Conservation (phyloP, 2,329 filamentous ascomycete species). For the Talaromyces sp. region DNA sequence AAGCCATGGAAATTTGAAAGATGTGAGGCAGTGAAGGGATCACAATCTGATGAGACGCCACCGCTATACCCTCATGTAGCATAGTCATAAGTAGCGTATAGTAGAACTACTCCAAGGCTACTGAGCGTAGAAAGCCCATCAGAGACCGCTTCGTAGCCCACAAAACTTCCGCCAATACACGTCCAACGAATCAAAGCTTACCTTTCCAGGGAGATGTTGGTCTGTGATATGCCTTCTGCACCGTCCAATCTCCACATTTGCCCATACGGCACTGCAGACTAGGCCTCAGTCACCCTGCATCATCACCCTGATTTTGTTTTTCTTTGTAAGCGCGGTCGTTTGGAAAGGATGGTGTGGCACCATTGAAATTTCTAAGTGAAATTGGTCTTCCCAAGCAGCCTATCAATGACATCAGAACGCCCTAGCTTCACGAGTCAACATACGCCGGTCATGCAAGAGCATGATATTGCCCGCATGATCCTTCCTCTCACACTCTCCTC, state of each 20-base stretch:
- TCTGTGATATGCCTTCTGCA: slow-evolving; percentile 5
- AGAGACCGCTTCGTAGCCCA: not conserved
- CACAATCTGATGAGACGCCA: slow-evolving; percentile 7
- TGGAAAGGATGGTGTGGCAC: slow-evolving; percentile 4
- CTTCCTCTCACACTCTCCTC: not conserved
- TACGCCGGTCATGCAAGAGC: not conserved
- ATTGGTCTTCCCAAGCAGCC: not conserved
- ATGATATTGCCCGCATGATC: slow-evolving; percentile 11
- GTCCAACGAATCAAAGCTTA: slow-evolving; percentile 2
- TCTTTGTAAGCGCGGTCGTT: not conserved
- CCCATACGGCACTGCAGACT: slow-evolving; percentile 10
- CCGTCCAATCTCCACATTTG: slow-evolving; percentile 9
- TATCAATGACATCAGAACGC: not conserved
- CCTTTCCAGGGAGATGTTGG: not conserved
- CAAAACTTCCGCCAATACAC: not conserved
- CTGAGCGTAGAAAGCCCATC: not conserved
- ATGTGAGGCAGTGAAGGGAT: not conserved
- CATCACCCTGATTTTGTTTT: not conserved
- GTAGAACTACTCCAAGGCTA: not conserved
- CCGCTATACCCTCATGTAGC: not conserved
- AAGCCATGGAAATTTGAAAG: not conserved
- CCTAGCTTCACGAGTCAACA: not conserved
- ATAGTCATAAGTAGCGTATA: not conserved
- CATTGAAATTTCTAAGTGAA: not conserved
- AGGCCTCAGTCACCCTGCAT: slow-evolving; percentile 2